These are phyloP conservation scores for Rhexocercosporidium sp. DNA, from an alignment of 2,329 filamentous ascomycete genomes.

Conservation along the genomic window DNA sequence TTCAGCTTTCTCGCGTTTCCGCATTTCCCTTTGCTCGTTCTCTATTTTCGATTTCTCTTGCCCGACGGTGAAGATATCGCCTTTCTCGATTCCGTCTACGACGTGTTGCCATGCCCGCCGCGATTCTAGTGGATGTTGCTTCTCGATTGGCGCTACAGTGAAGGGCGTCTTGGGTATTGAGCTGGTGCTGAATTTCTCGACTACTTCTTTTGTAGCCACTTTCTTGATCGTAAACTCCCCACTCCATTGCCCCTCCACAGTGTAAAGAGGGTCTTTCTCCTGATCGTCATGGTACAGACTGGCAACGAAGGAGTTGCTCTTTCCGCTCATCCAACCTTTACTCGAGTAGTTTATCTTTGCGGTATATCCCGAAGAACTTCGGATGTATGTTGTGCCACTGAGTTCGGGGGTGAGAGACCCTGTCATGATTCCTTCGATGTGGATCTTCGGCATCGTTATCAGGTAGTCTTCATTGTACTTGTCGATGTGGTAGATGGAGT, in stretches of 20 bases:
- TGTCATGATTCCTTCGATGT: constrained; percentile 90
- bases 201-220: constrained; percentile 54
- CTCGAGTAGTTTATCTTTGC: constrained; percentile 90
- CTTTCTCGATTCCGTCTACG: constrained; percentile 75
- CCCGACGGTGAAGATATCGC: constrained; percentile 82
- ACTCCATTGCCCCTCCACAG: constrained; percentile 89
- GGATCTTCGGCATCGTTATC: constrained; percentile 87
- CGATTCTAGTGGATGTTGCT: constrained; percentile 87
- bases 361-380: constrained; percentile 83
- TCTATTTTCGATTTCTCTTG: constrained; percentile 88
- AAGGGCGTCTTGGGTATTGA: constrained; percentile 67
- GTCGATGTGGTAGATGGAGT: constrained; percentile 81
- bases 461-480: constrained; percentile 67
- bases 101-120: constrained; percentile 88
- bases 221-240: constrained; percentile 79
- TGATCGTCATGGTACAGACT: constrained; percentile 71
- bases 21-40: constrained; percentile 79
- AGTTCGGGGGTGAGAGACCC: constrained; percentile 89
- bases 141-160: constrained; percentile 70
- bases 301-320: constrained; percentile 88
- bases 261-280: constrained; percentile 77
- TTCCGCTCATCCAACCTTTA: constrained; percentile 92
- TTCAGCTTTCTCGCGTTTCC: constrained; percentile 74
- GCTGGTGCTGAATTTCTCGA: constrained; percentile 66
- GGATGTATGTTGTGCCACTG: constrained; percentile 82